Evolutionary conservation across 306 rosid genomes (phyloP).

Genomic region (Hippophae tibetana): DNA sequence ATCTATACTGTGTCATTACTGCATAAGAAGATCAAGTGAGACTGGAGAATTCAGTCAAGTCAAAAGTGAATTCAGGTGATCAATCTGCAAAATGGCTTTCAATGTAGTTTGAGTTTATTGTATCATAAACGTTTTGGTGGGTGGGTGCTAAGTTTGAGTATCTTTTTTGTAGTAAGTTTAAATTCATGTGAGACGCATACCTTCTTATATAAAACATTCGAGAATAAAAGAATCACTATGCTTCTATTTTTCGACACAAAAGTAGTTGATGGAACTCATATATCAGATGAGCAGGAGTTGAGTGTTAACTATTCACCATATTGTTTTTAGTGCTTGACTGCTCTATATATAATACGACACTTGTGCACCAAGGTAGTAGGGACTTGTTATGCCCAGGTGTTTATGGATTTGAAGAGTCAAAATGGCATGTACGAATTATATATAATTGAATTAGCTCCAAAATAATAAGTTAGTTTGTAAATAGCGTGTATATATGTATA

Average conservation of each 20-base stretch:
- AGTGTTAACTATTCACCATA: slow-evolving; percentile 1
- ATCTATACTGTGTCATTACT: slow-evolving; percentile 3
- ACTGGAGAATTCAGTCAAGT: slow-evolving; percentile 20
- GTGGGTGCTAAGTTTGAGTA: slow-evolving; percentile 21
- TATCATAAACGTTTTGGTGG: slow-evolving; percentile 18
- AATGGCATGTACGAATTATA: too few relatives aligned
- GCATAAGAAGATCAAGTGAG: slow-evolving; percentile 17
- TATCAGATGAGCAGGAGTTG: slow-evolving; percentile 3
- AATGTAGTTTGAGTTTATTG: slow-evolving; percentile 19
- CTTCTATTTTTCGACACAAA: not conserved
- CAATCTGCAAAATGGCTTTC: slow-evolving; percentile 22
- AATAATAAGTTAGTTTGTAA: too few relatives aligned
- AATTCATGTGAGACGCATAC: slow-evolving; percentile 17
- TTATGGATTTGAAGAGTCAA: too few relatives aligned
- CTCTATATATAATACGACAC: not conserved
- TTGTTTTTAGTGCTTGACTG: not conserved
- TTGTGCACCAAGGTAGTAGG: slow-evolving; percentile 8
- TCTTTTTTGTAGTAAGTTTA: slow-evolving; percentile 17
- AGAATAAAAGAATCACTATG: slow-evolving; percentile 14
- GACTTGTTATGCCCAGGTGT: slow-evolving; percentile 18
- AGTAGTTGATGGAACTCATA: not conserved
- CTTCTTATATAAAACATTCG: slow-evolving; percentile 19
- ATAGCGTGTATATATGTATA: too few relatives aligned
- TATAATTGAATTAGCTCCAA: too few relatives aligned
- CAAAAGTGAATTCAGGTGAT: slow-evolving; percentile 33